Percentiles rank a stretch among this genome's conserved stretches.
Conservation (phyloP, 140 eudicot genomes). For the Ambrosia hybrid region DNA sequence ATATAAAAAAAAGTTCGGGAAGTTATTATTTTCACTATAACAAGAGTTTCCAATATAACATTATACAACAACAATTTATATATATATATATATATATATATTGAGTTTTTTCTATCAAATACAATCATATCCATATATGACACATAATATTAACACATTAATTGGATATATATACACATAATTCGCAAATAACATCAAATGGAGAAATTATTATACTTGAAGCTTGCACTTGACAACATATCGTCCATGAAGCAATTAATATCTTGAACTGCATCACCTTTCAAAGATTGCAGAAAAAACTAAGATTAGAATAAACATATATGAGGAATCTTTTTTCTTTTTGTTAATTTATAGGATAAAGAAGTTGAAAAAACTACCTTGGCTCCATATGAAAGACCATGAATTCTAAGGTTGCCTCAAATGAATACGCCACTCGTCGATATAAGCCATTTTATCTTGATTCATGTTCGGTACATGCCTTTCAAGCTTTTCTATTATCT, state of each 20-base stretch:
- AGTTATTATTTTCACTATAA: too few relatives aligned
- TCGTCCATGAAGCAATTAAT: not conserved
- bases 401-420: constrained; percentile 1
- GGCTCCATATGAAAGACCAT: not conserved
- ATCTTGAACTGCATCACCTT: not conserved
- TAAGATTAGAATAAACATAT: too few relatives aligned
- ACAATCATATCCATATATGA: not conserved
- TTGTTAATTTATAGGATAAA: too few relatives aligned
- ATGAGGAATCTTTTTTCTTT: too few relatives aligned
- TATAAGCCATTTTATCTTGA: not conserved
- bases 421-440: constrained; percentile 6
- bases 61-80: too few relatives aligned
- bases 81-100: too few relatives aligned
- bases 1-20: too few relatives aligned
- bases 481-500: constrained; percentile 8
- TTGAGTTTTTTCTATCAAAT: not conserved
- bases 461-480: not conserved
- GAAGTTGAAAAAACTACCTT: not conserved
- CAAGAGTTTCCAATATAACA: too few relatives aligned
- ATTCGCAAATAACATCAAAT: not conserved
- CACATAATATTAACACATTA: not conserved
- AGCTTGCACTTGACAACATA: not conserved
- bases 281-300: not conserved
- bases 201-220: not conserved
- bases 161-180: not conserved